phyloP scores from a whole-genome alignment of 2,329 filamentous ascomycete species.

The Neoscytalidium dimidiatum region DNA sequence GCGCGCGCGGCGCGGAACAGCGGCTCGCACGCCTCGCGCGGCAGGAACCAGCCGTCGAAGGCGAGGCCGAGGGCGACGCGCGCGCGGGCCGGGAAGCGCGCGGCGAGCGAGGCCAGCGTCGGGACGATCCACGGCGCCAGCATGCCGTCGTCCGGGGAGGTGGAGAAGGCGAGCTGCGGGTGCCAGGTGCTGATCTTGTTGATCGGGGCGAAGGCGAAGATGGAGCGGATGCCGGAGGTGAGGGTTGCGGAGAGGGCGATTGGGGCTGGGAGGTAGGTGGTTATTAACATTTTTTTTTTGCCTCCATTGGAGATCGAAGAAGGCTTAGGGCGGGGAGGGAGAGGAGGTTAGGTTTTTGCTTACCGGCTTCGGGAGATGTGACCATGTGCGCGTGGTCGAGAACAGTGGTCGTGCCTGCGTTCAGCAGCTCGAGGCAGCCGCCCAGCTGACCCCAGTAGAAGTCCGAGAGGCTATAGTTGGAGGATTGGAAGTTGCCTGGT shows the following conservation, averaged over 20 bases:
- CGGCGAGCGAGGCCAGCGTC: conserved; percentile 38
- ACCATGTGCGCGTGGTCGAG: conserved; percentile 54
- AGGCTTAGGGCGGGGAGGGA: too few relatives aligned
- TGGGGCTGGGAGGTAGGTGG: conserved; percentile 26
- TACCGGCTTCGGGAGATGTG: conserved; percentile 30
- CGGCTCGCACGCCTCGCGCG: conserved; percentile 37
- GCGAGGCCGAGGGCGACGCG: conserved; percentile 47
- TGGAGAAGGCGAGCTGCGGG: conserved; percentile 44
- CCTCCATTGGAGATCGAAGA: conserved; percentile 17
- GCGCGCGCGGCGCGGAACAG: conserved; percentile 42
- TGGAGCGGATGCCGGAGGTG: conserved; percentile 49
- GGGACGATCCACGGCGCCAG: conserved; percentile 49
- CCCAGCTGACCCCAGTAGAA: conserved; percentile 30
- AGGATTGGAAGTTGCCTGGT: conserved; percentile 41
- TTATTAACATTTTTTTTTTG: neutral
- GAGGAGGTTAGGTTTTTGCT: conserved; percentile 26
- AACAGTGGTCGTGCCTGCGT: conserved; percentile 55
- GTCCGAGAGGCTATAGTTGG: conserved; percentile 22
- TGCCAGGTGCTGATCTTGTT: conserved; percentile 30
- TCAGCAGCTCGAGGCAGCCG: conserved; percentile 54
- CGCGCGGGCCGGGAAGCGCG: conserved; percentile 21
- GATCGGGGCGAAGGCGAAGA: conserved; percentile 35
- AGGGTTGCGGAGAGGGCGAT: conserved; percentile 44
- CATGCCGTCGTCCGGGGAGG: conserved; percentile 32
- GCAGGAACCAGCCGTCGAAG: conserved; percentile 46